Evolutionary conservation across 139 green algal species (phyloP).

Genomic region (Tetradesmus lagerheimii): DNA sequence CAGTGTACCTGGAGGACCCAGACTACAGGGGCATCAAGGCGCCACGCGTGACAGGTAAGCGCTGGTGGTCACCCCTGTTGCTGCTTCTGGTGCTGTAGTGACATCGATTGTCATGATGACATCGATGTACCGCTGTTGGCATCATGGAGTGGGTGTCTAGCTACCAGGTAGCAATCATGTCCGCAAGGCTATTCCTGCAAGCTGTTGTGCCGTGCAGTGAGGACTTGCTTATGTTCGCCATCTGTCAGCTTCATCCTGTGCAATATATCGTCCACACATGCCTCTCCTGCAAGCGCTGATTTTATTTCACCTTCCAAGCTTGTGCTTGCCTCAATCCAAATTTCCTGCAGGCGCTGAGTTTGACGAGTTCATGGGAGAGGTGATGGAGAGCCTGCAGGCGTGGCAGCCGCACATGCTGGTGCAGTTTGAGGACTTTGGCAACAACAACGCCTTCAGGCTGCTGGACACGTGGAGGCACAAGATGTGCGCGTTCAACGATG

Average conservation of each 20-base stretch:
- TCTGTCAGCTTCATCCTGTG: not conserved
- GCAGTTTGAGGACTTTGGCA: conserved; percentile 88
- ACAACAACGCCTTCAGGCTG: conserved; percentile 69
- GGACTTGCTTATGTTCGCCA: not conserved
- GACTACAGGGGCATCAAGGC: conserved; percentile 39
- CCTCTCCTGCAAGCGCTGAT: conserved; percentile 64
- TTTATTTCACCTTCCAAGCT: conserved; percentile 61
- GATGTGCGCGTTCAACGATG: conserved; percentile 89
- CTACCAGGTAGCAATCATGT: no score
- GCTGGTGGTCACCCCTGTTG: not conserved
- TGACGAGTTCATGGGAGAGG: conserved; percentile 73
- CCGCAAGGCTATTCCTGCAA: no score
- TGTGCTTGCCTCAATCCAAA: not conserved
- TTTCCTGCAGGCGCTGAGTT: conserved; percentile 56
- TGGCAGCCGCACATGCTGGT: conserved; percentile 79
- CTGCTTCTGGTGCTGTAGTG: no score
- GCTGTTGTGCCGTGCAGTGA: no score
- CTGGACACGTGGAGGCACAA: conserved; percentile 69
- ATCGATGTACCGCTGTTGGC: no score
- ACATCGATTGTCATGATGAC: no score
- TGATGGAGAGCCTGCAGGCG: conserved; percentile 62
- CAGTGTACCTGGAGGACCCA: conserved; percentile 18
- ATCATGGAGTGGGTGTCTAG: no score
- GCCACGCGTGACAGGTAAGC: conserved; percentile 23
- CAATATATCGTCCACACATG: no score